phyloP scores from a whole-genome alignment of 208 protist genomes.

The Naegleria lovaniensis region DNA sequence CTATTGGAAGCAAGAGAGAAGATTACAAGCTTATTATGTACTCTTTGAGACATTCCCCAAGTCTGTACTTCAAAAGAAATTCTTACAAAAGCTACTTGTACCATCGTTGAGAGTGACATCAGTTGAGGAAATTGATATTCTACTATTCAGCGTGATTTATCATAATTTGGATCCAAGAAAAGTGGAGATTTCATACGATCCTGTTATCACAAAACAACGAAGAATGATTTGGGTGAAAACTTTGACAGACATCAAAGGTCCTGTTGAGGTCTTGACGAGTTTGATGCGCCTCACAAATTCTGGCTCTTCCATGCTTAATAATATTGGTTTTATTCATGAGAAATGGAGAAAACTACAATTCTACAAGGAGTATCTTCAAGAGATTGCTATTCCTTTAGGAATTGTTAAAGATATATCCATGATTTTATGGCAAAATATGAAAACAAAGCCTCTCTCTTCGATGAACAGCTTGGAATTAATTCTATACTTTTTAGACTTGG shows the following conservation, averaged over 20 bases:
- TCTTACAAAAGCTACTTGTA: neutral
- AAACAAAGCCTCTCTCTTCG: neutral
- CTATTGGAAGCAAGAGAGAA: slow-evolving; percentile 11
- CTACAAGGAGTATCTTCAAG: neutral
- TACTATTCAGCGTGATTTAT: neutral
- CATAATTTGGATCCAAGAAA: neutral
- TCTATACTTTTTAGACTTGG: neutral
- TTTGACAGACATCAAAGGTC: neutral
- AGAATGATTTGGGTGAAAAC: neutral
- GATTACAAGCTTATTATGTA: neutral
- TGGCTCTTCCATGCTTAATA: neutral
- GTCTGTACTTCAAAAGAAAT: neutral
- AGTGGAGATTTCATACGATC: neutral
- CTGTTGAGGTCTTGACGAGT: neutral
- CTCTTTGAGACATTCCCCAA: neutral
- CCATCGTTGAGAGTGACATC: neutral
- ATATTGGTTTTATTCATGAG: neutral
- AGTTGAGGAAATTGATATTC: neutral
- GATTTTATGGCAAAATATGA: neutral
- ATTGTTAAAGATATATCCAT: neutral
- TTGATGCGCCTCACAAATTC: neutral
- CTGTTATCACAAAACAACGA: neutral
- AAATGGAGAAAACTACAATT: neutral
- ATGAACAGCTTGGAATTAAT: neutral
- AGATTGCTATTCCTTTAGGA: neutral